Base-by-base conservation (phyloP, 192 early-diverging fungal species). In the Endogone sp. region DNA sequence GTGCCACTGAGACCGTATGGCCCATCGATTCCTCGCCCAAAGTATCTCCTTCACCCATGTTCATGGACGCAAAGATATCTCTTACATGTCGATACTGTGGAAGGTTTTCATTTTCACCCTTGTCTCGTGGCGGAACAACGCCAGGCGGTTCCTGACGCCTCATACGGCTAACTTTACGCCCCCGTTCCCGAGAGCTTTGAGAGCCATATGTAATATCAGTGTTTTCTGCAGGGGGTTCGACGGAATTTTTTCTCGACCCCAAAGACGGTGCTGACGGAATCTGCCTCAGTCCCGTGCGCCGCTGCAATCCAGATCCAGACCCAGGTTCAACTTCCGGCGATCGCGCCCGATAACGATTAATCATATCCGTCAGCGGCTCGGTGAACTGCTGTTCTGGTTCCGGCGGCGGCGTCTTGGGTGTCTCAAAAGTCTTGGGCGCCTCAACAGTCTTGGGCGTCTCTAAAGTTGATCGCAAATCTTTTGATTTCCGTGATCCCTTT, bases 21-120 rank as follows among this genome's bases (percentile, higher is more conserved):
- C 16, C 2, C 11, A 23, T 6, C 4, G 31, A 24, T n/a, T 37
- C 49, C 55, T 26, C 9, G 37, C 54, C 4, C 3, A 9, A 65
- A 25, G n/a, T 65, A 26, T 11, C 23, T 10, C 37, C 64, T 32
- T 25, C 29, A 24, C 58, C 27, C 24, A 27, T 29, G 27, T 24
- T 64, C 22, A 74, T 60, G 23, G 57, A 29, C 13, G 68, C 54
- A 65, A 69, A 74, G n/a, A 76, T 76, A 54, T 76, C 75, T 60
- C 75, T 58, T n/a, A 76, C 66, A 65, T 71, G 59, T 23, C 70
- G 69, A 29, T 76, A 71, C 29, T 71, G 26, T 56, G 56, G 56
- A 55, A 32, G 29, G 21, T 30, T 54, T 57, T 64, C 55, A 29
- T 65, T 22, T 64, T 71, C 49, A 60, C 55, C 22, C 56, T 64